phyloP scores from a whole-genome alignment of 495 filamentous ascomycete species.

The Lophiostoma macrostomum region DNA sequence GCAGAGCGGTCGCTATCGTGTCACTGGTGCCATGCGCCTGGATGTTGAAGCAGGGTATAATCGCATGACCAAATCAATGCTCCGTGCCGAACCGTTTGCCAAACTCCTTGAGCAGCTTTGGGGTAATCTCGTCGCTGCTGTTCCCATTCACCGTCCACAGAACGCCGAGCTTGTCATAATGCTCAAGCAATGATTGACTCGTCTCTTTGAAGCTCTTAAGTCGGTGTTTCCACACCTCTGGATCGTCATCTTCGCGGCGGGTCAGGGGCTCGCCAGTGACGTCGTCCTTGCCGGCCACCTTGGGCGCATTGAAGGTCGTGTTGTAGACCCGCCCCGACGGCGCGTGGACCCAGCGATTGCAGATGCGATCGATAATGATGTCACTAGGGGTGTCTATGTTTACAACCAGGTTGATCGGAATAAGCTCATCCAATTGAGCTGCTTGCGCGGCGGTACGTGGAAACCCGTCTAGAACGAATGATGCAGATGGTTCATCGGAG shows the following conservation, averaged over 20 bases:
- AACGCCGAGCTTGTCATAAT: slow-evolving; percentile 83
- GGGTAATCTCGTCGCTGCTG: slow-evolving; percentile 90
- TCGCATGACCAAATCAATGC: slow-evolving; percentile 3
- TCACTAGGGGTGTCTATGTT: slow-evolving; percentile 62
- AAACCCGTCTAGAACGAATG: slow-evolving; percentile 95
- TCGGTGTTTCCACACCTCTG: slow-evolving; percentile 77
- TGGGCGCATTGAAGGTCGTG: slow-evolving; percentile 82
- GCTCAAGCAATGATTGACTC: slow-evolving; percentile 77
- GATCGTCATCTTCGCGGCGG: slow-evolving; percentile 77
- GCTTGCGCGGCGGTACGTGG: slow-evolving; percentile 85
- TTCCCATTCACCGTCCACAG: slow-evolving; percentile 84
- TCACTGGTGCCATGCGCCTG: too few relatives aligned
- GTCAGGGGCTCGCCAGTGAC: slow-evolving; percentile 84
- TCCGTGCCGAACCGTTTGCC: slow-evolving; percentile 60
- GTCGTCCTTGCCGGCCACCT: slow-evolving; percentile 78
- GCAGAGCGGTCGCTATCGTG: too few relatives aligned
- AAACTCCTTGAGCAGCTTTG: slow-evolving; percentile 77
- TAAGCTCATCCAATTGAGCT: slow-evolving; percentile 65
- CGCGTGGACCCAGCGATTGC: slow-evolving; percentile 89
- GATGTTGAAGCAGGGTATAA: too few relatives aligned
- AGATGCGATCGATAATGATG: slow-evolving; percentile 85
- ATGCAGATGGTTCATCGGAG: slow-evolving; percentile 70
- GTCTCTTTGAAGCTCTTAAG: slow-evolving; percentile 82
- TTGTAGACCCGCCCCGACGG: slow-evolving; percentile 92
- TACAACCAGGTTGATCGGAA: slow-evolving; percentile 90